Evolutionary conservation across 2,329 filamentous ascomycete species (phyloP), one percentile per base, ranked within the genome.

Genomic region (Piedraia hortae): DNA sequence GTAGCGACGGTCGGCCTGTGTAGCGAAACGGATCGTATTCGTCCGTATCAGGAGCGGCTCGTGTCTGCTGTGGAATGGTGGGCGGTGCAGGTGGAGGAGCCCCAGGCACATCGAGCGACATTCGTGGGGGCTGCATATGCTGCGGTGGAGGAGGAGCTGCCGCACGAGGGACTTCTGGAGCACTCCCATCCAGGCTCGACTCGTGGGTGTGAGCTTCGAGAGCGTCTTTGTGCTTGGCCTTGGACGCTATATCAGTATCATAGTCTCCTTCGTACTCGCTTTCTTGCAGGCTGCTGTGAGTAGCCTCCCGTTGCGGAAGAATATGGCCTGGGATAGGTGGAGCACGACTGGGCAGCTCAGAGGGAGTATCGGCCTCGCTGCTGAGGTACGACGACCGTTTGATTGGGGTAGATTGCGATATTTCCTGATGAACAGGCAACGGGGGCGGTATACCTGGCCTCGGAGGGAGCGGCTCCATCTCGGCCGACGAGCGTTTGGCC

Each of bases 261-360:
- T 93, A 93, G 39, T 93, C 85, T 4, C 82, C 85, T 41, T 97
- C 85, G 38, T 93, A 93, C 39, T 91, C 82, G 0, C 77, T 88
- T 15, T 77, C 59, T 4, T 29, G 20, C 4, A 22, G 23, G 9
- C 25, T 20, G 16, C 29, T 20, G 10, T 32, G 28, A 9, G 36
- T 10, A 9, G 13, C 12, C 14, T 41, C 43, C 2, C 24, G 26
- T 14, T 43, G 41, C 9, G 47, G 47, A 26, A 40, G 47, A 13
- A 9, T 10, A 1, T 12, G 12, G n/a, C 35, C 32, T 16, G 43
- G 44, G 7, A 46, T 33, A 5, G 43, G 41, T 13, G 44, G 37
- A 9, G 35, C 29, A 10, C 40, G 38, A 20, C 28, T 26, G 28
- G 45, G 39, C n/a, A n/a, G n/a, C n/a, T n/a, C n/a, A n/a, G n/a